Base-by-base conservation (phyloP, 1,284 basidiomycete species). In the Rhodotorula sp. region DNA sequence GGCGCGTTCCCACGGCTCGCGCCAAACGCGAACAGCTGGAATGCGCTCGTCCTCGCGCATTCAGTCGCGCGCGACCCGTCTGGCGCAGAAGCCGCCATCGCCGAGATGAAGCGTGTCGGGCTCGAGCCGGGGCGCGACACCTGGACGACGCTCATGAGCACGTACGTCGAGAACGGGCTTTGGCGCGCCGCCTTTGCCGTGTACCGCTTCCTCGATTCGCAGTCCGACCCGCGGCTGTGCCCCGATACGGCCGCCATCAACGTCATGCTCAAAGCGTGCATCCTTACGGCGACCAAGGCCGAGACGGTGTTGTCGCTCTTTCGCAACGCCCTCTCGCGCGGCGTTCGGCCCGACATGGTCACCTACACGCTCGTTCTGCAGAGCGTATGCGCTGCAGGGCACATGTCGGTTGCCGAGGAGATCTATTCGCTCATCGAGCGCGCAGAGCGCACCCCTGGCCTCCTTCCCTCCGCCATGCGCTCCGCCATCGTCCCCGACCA, bases 261-360 rank as follows among this genome's bases (percentile, higher is more conserved):
- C 79, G 89, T 88, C 25, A 85, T 97, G 41, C 83, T 97, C 77
- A 93, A 93, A 82, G 91, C 92, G 1, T 91, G 93, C 78, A 87
- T 97, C 61, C 83, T 90, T 56, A 87, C 92, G 64, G 90, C 90
- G 17, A 87, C 91, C 4, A 92, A 95, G 0, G 90, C 91, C 77
- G 82, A 83, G 50, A 81, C 88, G 46, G 88, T 95, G 42, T 83
- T 88, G 46, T 81, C 83, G 10, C 81, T 92, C 44, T 93, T 95
- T 81, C 82, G 85, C 61, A 83, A 83, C 66, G 84, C 93, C 64
- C 83, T 87, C 73, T 72, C 81, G 34, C 78, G 82, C 23, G 84
- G 85, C 41, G 77, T 88, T 16, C 81, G 83, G 44, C 91, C 92
- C 0, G 87, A 90, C 74, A 81, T 79, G 19, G 85, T 85, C 70